phyloP scores from a whole-genome alignment of 1,284 basidiomycete genomes.

The Trichosporon faecale region DNA sequence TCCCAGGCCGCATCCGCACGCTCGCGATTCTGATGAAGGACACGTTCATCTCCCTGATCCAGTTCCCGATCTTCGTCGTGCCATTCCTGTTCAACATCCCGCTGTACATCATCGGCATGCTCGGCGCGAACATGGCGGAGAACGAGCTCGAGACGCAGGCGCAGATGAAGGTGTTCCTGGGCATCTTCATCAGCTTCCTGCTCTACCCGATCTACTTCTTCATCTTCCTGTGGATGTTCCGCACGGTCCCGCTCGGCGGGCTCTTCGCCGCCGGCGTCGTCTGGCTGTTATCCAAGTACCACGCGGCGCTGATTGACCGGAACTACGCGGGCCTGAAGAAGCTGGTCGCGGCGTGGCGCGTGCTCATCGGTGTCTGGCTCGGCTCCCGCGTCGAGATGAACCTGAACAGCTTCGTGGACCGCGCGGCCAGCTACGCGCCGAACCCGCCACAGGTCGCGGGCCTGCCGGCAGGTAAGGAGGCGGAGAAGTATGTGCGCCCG shows the following conservation, averaged over 20 bases:
- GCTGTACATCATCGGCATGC: slow-evolving; percentile 71
- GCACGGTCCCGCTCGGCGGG: slow-evolving; percentile 62
- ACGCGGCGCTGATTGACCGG: slow-evolving; percentile 57
- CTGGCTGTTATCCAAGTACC: slow-evolving; percentile 74
- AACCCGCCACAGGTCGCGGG: slow-evolving; percentile 43
- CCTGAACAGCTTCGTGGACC: slow-evolving; percentile 63
- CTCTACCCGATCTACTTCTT: slow-evolving; percentile 80
- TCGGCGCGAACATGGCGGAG: slow-evolving; percentile 70
- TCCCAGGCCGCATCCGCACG: slow-evolving; percentile 76
- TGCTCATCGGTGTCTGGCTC: slow-evolving; percentile 84
- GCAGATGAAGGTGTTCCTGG: slow-evolving; percentile 85
- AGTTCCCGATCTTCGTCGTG: slow-evolving; percentile 80
- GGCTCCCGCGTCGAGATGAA: slow-evolving; percentile 76
- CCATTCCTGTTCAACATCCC: slow-evolving; percentile 79
- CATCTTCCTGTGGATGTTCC: slow-evolving; percentile 73
- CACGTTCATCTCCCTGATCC: slow-evolving; percentile 64
- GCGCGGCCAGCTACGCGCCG: slow-evolving; percentile 37
- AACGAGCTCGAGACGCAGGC: slow-evolving; percentile 84
- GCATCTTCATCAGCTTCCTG: slow-evolving; percentile 67
- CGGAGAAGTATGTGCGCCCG: slow-evolving; percentile 40
- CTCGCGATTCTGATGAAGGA: slow-evolving; percentile 74
- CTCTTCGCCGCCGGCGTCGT: slow-evolving; percentile 56
- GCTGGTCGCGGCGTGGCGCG: slow-evolving; percentile 80
- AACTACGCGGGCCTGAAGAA: slow-evolving; percentile 70
- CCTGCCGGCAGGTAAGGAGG: slow-evolving; percentile 33